Conservation (phyloP, 2,329 filamentous ascomycete genomes). For the Chrysosporium keratinophilum region DNA sequence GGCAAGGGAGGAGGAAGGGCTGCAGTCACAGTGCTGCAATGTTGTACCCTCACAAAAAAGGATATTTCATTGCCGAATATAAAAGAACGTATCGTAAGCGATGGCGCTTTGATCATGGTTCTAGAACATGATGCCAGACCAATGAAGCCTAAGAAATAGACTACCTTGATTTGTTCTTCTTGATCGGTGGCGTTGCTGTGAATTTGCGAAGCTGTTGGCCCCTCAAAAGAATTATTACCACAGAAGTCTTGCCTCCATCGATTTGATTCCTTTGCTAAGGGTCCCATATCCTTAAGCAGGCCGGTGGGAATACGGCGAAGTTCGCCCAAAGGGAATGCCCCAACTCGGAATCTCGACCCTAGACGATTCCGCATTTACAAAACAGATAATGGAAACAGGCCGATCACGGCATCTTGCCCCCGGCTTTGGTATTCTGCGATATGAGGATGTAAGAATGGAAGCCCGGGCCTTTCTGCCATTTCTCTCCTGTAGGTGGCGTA, state of each 20-base stretch:
- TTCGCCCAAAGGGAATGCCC: not conserved
- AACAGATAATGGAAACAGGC: constrained; percentile 15
- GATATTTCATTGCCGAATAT: not conserved
- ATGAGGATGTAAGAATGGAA: constrained; percentile 33
- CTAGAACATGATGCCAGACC: not conserved
- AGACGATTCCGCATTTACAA: constrained; percentile 1
- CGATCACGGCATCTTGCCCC: constrained; percentile 12
- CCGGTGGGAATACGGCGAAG: not conserved
- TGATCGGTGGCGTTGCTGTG: not conserved
- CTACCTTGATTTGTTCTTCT: not conserved
- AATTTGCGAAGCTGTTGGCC: not conserved
- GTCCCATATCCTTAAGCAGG: not conserved
- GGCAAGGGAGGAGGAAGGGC: not conserved
- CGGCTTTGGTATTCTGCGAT: constrained; percentile 22
- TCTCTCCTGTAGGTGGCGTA: constrained; percentile 29
- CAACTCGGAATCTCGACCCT: not conserved
- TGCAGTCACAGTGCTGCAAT: not conserved
- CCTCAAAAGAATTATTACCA: not conserved
- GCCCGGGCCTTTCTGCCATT: constrained; percentile 26
- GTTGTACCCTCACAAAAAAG: not conserved
- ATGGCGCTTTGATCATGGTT: not conserved
- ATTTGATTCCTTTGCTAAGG: not conserved
- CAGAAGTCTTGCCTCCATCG: not conserved
- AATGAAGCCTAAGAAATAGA: not conserved
- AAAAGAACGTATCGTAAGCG: not conserved